phyloP scores from a whole-genome alignment of 1,284 basidiomycete species.

The Cryptococcus sp. region DNA sequence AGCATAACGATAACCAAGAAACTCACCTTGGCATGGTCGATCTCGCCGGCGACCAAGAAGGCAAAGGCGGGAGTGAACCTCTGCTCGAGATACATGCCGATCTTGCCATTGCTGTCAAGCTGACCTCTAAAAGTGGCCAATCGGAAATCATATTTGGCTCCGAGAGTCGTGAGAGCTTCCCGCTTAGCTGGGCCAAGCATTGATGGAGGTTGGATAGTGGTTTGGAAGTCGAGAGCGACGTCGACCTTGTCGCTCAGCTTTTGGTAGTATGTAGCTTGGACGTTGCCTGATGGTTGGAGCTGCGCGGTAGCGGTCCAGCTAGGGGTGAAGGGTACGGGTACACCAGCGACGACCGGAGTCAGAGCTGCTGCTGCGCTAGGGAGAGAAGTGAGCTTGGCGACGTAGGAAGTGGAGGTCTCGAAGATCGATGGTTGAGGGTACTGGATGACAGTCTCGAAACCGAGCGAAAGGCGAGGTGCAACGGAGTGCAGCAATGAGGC shows the following conservation, averaged over 20 bases:
- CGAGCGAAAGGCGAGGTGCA: constrained; percentile 85
- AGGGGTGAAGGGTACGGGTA: constrained; percentile 52
- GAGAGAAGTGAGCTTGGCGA: constrained; percentile 78
- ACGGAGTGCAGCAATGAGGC: constrained; percentile 95
- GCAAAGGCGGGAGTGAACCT: constrained; percentile 92
- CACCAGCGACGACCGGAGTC: constrained; percentile 34
- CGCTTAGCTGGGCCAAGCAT: constrained; percentile 63
- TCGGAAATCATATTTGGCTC: constrained; percentile 95
- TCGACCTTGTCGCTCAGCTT: constrained; percentile 96
- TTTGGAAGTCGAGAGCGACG: constrained; percentile 90
- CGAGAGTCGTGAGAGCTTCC: constrained; percentile 88
- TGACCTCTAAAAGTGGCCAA: constrained; percentile 91
- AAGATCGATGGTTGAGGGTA: constrained; percentile 68
- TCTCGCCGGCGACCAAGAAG: constrained; percentile 93
- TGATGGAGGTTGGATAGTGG: constrained; percentile 68
- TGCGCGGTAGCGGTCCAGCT: constrained; percentile 94
- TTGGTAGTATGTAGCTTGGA: constrained; percentile 96
- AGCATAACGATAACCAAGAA: background rate
- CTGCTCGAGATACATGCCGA: constrained; percentile 92
- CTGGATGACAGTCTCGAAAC: constrained; percentile 87
- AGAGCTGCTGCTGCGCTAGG: constrained; percentile 53
- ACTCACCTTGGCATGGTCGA: constrained; percentile 93
- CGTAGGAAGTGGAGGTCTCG: constrained; percentile 79
- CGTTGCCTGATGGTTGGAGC: constrained; percentile 76
- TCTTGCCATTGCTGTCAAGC: constrained; percentile 88